phyloP scores from a whole-genome alignment of 306 rosid species.

The Fagus sylvatica region DNA sequence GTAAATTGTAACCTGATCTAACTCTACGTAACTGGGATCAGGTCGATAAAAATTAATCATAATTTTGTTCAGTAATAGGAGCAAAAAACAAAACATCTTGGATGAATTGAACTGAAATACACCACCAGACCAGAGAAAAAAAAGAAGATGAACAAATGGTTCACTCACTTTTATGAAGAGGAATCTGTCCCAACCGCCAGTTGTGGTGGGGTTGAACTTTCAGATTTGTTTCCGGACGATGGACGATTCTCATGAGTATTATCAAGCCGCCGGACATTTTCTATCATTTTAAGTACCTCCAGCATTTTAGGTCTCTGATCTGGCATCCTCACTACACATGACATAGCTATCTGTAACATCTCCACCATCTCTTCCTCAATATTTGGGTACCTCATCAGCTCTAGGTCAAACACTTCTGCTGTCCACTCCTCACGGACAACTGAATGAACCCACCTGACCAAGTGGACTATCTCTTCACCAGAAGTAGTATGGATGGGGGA shows the following conservation, averaged over 20 bases:
- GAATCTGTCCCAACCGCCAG: slow-evolving; percentile 24
- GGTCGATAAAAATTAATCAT: slow-evolving; percentile 25
- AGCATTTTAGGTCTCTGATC: slow-evolving; percentile 81
- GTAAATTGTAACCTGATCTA: neutral
- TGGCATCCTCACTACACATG: slow-evolving; percentile 79
- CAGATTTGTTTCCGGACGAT: slow-evolving; percentile 49
- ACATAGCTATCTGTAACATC: slow-evolving; percentile 84
- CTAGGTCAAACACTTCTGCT: slow-evolving; percentile 88
- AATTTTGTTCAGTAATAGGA: slow-evolving; percentile 38
- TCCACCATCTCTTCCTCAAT: slow-evolving; percentile 98
- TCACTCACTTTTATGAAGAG: slow-evolving; percentile 10
- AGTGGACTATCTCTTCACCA: slow-evolving; percentile 83
- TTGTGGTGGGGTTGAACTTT: slow-evolving; percentile 38
- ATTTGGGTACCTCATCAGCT: slow-evolving; percentile 77
- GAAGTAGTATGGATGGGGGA: slow-evolving; percentile 80
- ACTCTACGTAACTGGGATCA: slow-evolving; percentile 27
- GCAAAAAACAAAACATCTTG: slow-evolving; percentile 30
- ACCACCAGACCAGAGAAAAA: slow-evolving; percentile 16
- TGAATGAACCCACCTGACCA: slow-evolving; percentile 98
- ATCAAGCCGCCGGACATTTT: slow-evolving; percentile 60
- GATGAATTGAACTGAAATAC: slow-evolving; percentile 36
- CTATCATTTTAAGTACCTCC: slow-evolving; percentile 68
- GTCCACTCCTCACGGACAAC: slow-evolving; percentile 97
- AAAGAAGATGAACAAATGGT: neutral
- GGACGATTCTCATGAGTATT: slow-evolving; percentile 34